A percentile compares a stretch with the other conserved stretches of the same genome.
Conservation (phyloP, 1,284 basidiomycete species). For the Lentinula novae-zelandiae region DNA sequence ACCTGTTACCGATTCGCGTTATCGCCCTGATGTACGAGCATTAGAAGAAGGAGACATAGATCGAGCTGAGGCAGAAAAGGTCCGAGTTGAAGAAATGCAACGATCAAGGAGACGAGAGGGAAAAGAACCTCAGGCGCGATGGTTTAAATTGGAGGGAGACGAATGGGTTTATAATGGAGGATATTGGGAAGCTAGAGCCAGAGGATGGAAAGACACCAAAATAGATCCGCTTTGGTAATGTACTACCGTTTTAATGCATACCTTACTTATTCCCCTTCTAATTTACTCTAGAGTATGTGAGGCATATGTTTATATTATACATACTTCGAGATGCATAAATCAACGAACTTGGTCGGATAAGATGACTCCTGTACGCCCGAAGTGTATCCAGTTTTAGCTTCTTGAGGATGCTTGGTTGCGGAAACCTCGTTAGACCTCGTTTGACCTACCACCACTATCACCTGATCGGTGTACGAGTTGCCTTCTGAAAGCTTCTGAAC, state of each 20-base stretch:
- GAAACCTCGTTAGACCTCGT: too few relatives aligned
- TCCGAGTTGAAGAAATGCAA: slow-evolving; percentile 70
- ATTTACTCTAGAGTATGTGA: background rate
- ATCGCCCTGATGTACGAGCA: slow-evolving; percentile 83
- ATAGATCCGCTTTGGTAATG: slow-evolving; percentile 62
- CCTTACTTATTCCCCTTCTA: background rate
- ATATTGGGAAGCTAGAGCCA: slow-evolving; percentile 77
- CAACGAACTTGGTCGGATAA: too few relatives aligned
- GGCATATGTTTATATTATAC: background rate
- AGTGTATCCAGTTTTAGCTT: too few relatives aligned
- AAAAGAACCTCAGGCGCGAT: slow-evolving; percentile 55
- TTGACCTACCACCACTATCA: background rate
- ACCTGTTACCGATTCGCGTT: slow-evolving; percentile 83
- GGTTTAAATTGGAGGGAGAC: slow-evolving; percentile 70
- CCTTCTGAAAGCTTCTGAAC: background rate
- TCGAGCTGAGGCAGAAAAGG: slow-evolving; percentile 75
- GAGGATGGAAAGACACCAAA: slow-evolving; percentile 52
- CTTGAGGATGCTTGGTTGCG: too few relatives aligned
- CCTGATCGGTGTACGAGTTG: background rate
- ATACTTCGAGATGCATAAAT: background rate
- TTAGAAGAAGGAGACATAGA: slow-evolving; percentile 82
- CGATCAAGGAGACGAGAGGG: slow-evolving; percentile 61
- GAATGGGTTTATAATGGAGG: slow-evolving; percentile 76
- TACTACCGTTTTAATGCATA: background rate
- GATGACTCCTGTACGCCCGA: too few relatives aligned